Conservation (phyloP, 768 basidiomycete genomes). For the Asterophora lycoperdoides region DNA sequence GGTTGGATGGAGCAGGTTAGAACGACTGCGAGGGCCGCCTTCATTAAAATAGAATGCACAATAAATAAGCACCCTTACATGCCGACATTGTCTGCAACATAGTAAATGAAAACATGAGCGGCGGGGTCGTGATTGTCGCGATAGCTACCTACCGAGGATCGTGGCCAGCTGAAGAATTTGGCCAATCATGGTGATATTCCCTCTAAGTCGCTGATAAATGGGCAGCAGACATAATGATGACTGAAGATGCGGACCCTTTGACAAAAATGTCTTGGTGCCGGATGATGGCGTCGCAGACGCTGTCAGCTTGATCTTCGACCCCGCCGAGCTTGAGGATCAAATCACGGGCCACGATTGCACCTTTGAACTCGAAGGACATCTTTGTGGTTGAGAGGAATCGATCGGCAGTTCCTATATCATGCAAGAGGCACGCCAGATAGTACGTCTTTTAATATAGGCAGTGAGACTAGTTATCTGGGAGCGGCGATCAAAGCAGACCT, state of each 20-base stretch:
- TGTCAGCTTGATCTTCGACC: slow-evolving; percentile 47
- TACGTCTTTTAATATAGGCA: slow-evolving; percentile 45
- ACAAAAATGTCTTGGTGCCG: slow-evolving; percentile 46
- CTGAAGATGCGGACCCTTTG: slow-evolving; percentile 30
- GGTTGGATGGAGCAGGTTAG: slow-evolving; percentile 37
- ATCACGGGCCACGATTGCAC: slow-evolving; percentile 48
- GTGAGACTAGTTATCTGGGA: neutral
- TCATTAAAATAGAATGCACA: slow-evolving; percentile 1
- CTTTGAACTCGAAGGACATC: slow-evolving; percentile 54
- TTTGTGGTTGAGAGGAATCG: slow-evolving; percentile 48
- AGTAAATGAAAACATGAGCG: slow-evolving; percentile 1
- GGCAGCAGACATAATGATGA: neutral
- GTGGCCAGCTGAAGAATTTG: slow-evolving; percentile 48
- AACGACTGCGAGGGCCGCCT: slow-evolving; percentile 27
- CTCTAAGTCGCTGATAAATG: slow-evolving; percentile 22
- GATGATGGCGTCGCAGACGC: slow-evolving; percentile 47
- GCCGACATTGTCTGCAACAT: slow-evolving; percentile 38
- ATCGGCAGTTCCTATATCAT: slow-evolving; percentile 50
- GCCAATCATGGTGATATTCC: slow-evolving; percentile 48
- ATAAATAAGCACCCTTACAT: slow-evolving; percentile 26
- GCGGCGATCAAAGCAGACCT: slow-evolving; percentile 14
- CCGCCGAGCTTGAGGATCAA: slow-evolving; percentile 40
- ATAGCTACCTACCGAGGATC: slow-evolving; percentile 34
- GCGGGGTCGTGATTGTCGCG: neutral
- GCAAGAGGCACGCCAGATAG: slow-evolving; percentile 47